Percentiles rank a stretch among this genome's conserved stretches.
Evolutionary conservation across 2,329 filamentous ascomycete genomes (phyloP).

Genomic region (Cladosporium sp.): DNA sequence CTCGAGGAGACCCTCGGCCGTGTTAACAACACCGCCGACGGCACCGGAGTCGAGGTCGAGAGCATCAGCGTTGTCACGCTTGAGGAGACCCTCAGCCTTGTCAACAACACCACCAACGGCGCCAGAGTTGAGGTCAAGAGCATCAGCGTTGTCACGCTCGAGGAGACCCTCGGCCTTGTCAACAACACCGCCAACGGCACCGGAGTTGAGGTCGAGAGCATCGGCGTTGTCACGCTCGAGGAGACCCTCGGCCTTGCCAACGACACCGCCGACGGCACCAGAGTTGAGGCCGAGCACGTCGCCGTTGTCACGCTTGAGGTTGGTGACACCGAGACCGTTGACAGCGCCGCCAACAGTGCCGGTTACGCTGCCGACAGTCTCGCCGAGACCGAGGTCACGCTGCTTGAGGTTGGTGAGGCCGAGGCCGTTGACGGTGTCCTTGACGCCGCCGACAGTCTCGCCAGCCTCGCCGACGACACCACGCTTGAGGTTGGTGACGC

Average conservation of each 20-base stretch:
- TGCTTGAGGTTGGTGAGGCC: background rate
- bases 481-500: slow-evolving; percentile 4
- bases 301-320: slow-evolving; percentile 1
- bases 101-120: background rate
- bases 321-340: background rate
- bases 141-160: too few species aligned
- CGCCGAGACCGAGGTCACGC: background rate
- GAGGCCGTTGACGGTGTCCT: background rate
- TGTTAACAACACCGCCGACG: background rate
- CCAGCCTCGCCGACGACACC: background rate
- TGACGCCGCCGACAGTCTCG: background rate
- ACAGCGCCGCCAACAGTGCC: background rate
- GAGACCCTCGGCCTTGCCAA: background rate
- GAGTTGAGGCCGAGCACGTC: background rate
- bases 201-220: background rate
- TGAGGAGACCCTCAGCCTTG: background rate
- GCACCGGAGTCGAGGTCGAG: background rate
- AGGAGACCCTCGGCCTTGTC: background rate
- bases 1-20: background rate
- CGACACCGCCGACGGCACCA: background rate
- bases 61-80: background rate
- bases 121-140: background rate
- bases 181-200: background rate
- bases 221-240: too few species aligned
- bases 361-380: background rate